A percentile compares a stretch with the other conserved stretches of the same genome.
These are phyloP conservation scores for Hericium rajendrae DNA, from an alignment of 768 basidiomycete genomes.

Conservation along the genomic window DNA sequence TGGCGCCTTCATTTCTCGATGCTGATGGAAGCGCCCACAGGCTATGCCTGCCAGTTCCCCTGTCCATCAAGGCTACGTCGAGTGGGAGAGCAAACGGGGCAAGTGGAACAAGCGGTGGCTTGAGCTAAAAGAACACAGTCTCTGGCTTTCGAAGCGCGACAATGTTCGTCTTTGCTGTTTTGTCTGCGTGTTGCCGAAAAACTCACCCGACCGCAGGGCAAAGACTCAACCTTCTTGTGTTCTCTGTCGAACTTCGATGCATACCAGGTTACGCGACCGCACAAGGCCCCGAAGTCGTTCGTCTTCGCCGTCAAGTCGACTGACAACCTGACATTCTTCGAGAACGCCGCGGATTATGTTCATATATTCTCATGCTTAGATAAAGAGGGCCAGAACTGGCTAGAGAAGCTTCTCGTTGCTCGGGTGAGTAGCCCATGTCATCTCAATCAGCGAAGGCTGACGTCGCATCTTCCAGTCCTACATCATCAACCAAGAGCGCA, in stretches of 20 bases:
- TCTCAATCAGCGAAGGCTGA: background rate
- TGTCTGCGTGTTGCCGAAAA: background rate
- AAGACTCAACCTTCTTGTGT: constrained; percentile 76
- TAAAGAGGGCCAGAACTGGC: constrained; percentile 66
- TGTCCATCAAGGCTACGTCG: constrained; percentile 53
- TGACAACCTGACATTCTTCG: constrained; percentile 79
- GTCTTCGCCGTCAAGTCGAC: constrained; percentile 85
- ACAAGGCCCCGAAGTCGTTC: constrained; percentile 78
- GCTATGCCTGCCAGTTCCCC: constrained; percentile 39
- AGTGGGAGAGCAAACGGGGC: constrained; percentile 84
- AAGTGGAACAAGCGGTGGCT: constrained; percentile 96
- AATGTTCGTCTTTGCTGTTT: constrained; percentile 39
- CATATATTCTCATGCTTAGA: constrained; percentile 77
- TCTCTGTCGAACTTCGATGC: constrained; percentile 85
- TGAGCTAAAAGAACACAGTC: constrained; percentile 72
- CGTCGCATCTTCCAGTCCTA: constrained; percentile 47
- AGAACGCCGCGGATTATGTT: constrained; percentile 79
- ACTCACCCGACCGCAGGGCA: constrained; percentile 42
- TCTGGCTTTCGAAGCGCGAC: constrained; percentile 87
- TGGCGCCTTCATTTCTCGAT: too few relatives aligned
- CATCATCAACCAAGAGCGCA: constrained; percentile 71
- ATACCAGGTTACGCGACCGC: constrained; percentile 65
- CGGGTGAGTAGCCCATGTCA: constrained; percentile 43
- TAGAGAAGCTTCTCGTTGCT: constrained; percentile 72
- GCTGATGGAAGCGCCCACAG: constrained; percentile 25